phyloP scores from a whole-genome alignment of 805 yeast genomes.

The Starmerella apicola region DNA sequence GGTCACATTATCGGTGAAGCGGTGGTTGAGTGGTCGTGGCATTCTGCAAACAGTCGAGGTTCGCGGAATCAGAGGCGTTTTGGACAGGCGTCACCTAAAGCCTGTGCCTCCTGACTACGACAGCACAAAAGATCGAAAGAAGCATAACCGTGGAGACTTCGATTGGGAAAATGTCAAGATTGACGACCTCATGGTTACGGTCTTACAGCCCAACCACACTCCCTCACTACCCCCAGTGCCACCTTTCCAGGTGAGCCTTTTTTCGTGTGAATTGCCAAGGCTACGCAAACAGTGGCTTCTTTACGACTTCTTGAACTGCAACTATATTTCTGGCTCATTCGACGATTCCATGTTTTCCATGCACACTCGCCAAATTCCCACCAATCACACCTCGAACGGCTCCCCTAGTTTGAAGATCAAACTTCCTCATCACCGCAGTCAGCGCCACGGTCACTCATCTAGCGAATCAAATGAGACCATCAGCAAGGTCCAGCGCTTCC shows the following conservation, averaged over 20 bases:
- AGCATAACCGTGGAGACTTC: constrained; percentile 78
- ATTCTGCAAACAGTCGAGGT: constrained; percentile 68
- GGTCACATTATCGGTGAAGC: constrained; percentile 63
- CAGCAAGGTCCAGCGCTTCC: constrained; percentile 45
- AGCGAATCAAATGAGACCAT: background rate
- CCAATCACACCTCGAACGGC: constrained; percentile 24
- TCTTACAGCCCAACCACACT: constrained; percentile 52
- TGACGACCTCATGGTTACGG: constrained; percentile 73
- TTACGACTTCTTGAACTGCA: constrained; percentile 75
- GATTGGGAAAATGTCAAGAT: constrained; percentile 72
- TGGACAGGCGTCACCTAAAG: constrained; percentile 76
- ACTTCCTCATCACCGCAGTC: background rate
- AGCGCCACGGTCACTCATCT: background rate
- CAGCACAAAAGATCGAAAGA: constrained; percentile 63
- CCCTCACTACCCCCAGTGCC: constrained; percentile 36
- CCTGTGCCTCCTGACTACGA: constrained; percentile 68
- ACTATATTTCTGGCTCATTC: constrained; percentile 76
- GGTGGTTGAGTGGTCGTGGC: constrained; percentile 87
- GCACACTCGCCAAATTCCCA: constrained; percentile 53
- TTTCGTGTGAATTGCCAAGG: constrained; percentile 65
- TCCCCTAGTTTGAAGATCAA: background rate
- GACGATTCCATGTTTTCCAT: constrained; percentile 89
- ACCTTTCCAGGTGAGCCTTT: constrained; percentile 79
- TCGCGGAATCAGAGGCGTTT: constrained; percentile 80
- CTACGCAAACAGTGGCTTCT: constrained; percentile 89